These are phyloP conservation scores for Cruciata laevipes DNA, from an alignment of 257 asterid genomes.

Conservation along the genomic window DNA sequence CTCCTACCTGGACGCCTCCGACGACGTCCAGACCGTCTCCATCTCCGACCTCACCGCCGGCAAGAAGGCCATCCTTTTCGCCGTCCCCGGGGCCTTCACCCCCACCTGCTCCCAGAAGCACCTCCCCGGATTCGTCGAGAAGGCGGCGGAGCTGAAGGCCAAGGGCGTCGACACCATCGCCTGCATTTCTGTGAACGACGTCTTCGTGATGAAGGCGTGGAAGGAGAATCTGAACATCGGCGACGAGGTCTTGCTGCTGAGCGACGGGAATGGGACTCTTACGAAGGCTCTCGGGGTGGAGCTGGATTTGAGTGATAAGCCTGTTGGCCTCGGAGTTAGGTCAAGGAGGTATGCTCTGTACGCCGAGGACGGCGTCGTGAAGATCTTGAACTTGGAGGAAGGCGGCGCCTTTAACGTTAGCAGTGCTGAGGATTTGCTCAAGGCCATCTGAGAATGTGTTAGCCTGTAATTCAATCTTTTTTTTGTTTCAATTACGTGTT, in stretches of 20 bases:
- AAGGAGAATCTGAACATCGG: constrained; percentile 55
- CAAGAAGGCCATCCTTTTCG: constrained; percentile 62
- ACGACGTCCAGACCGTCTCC: constrained; percentile 73
- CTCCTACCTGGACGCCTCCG: constrained; percentile 74
- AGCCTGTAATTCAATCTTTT: constrained; percentile 7
- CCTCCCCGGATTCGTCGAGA: constrained; percentile 79
- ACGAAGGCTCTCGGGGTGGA: constrained; percentile 84
- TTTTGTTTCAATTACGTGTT: background rate
- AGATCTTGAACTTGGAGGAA: constrained; percentile 79
- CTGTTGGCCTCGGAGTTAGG: constrained; percentile 85
- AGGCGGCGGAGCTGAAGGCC: constrained; percentile 64
- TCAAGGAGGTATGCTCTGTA: constrained; percentile 87
- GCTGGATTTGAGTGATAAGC: constrained; percentile 90
- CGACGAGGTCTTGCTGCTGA: constrained; percentile 71
- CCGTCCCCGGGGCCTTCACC: constrained; percentile 98
- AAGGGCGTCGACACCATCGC: constrained; percentile 85
- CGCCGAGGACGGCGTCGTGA: constrained; percentile 80
- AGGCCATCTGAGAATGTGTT: constrained; percentile 36
- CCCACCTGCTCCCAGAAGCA: constrained; percentile 97
- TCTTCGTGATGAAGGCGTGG: constrained; percentile 97
- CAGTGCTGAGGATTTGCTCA: constrained; percentile 94
- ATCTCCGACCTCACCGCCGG: constrained; percentile 70
- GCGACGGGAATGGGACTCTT: constrained; percentile 82
- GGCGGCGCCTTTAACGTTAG: constrained; percentile 97
- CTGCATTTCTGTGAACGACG: constrained; percentile 91